Base-by-base conservation (phyloP, 176 grass and related monocot genomes). In the Saccharum officinarum region DNA sequence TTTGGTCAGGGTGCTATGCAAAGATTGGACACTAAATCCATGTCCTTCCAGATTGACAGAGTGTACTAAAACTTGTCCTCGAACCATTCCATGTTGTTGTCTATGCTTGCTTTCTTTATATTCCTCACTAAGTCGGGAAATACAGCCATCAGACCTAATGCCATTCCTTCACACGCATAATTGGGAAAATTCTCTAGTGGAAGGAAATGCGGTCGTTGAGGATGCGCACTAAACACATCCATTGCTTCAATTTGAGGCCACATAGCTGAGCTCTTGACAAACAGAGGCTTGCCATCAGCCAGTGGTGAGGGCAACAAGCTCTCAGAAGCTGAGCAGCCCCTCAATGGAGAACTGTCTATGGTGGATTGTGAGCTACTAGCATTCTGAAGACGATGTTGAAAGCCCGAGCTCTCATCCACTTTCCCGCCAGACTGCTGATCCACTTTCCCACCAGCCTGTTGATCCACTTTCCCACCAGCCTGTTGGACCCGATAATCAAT, bases 201-300 rank as follows among this genome's bases (percentile, higher is more conserved):
- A 69, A 40, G 68, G 75, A 92, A 92, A 89, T 92, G 92, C n/a
- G 87, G 92, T 34, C 22, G 49, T 39, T 92, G 92, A 50, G 82
- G 86, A 40, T 78, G 60, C 42, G 33, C 65, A 22, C 0, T 71
- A 76, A 89, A 89, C 44, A 89, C 77, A 22, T 91, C 89, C 86
- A 91, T 83, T 54, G 86, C 34, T 75, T 94, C 86, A 52, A 94
- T 61, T 78, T 73, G 22, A 84, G 75, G 20, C 92, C 92, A 91
- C n/a, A 89, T 3, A 34, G 64, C 55, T 4, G 83, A 94, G 12
- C 22, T 73, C 41, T 73, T 73, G 69, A 71, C 40, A 25, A 72
- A 76, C 22, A 60, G 20, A 60, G 22, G 22, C 55, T 23, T 60
- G 55, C 54, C 54, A 60, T 60, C 55, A 60, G 22, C 8, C 3